phyloP scores from a whole-genome alignment of 2,329 filamentous ascomycete species.

The Colletotrichum eremochloae region DNA sequence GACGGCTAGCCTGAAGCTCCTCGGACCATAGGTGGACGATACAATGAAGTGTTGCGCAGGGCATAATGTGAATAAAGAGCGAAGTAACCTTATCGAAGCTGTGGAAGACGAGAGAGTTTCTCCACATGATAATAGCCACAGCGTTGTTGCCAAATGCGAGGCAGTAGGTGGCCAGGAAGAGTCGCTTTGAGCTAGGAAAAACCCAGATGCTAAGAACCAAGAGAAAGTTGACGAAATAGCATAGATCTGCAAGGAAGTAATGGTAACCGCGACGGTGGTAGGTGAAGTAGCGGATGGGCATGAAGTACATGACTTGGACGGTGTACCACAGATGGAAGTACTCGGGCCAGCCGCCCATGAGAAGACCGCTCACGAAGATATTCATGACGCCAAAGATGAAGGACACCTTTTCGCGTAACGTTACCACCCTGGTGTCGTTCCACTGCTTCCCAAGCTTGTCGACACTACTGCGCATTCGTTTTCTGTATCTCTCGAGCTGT shows the following conservation, averaged over 20 bases:
- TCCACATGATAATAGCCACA: slow-evolving; percentile 98
- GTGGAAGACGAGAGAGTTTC: slow-evolving; percentile 98
- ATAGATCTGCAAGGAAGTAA: slow-evolving; percentile 97
- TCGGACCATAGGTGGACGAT: slow-evolving; percentile 84
- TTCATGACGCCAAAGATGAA: slow-evolving; percentile 98
- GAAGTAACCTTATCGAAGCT: slow-evolving; percentile 98
- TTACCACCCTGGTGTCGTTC: slow-evolving; percentile 92
- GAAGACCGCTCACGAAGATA: slow-evolving; percentile 95
- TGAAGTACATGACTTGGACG: slow-evolving; percentile 88
- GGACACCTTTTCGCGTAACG: slow-evolving; percentile 90
- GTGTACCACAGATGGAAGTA: slow-evolving; percentile 96
- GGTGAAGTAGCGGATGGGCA: slow-evolving; percentile 93
- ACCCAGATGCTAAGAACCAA: slow-evolving; percentile 87
- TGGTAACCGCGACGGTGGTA: slow-evolving; percentile 94
- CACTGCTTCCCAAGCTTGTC: slow-evolving; percentile 87
- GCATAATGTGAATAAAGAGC: slow-evolving; percentile 99
- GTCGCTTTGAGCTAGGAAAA: slow-evolving; percentile 89
- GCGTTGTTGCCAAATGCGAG: slow-evolving; percentile 97
- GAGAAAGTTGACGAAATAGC: slow-evolving; percentile 97
- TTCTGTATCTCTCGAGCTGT: slow-evolving; percentile 90
- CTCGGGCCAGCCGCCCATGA: slow-evolving; percentile 87
- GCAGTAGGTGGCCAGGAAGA: slow-evolving; percentile 94
- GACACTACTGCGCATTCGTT: slow-evolving; percentile 89
- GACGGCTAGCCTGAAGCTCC: slow-evolving; percentile 75
- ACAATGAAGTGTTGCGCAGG: slow-evolving; percentile 92